Percentiles rank a stretch among this genome's conserved stretches.
These are phyloP conservation scores for Boletus insuetus DNA, from an alignment of 768 basidiomycete genomes.

Conservation along the genomic window DNA sequence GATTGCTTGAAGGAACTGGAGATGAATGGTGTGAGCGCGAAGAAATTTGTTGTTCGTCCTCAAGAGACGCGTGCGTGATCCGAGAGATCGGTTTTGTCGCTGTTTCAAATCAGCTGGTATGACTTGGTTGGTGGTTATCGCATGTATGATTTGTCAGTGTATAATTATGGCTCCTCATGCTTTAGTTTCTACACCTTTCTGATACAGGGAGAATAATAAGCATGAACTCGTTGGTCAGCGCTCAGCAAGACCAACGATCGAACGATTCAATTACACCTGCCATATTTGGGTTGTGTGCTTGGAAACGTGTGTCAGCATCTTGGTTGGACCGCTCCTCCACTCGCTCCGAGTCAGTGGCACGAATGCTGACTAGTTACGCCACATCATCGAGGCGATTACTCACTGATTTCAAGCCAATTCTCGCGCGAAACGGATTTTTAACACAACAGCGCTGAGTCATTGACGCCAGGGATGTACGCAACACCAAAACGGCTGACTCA, in stretches of 20 bases:
- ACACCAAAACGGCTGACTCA: not conserved
- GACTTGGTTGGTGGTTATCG: not conserved
- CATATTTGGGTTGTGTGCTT: not conserved
- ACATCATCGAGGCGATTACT: too few relatives aligned
- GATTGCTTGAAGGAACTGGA: slow-evolving; percentile 32
- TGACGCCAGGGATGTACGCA: too few relatives aligned
- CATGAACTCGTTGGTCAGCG: too few relatives aligned
- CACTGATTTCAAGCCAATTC: too few relatives aligned
- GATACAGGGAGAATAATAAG: too few relatives aligned
- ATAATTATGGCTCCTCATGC: not conserved
- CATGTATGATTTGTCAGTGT: not conserved
- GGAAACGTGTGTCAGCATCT: not conserved
- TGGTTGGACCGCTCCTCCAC: too few relatives aligned
- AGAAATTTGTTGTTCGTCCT: slow-evolving; percentile 36
- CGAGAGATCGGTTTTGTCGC: not conserved
- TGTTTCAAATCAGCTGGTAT: not conserved
- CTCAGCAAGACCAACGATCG: too few relatives aligned
- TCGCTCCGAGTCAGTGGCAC: too few relatives aligned
- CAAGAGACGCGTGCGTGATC: slow-evolving; percentile 7
- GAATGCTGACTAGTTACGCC: too few relatives aligned
- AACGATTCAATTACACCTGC: not conserved
- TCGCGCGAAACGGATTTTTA: too few relatives aligned
- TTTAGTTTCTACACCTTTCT: too few relatives aligned
- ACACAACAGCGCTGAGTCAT: too few relatives aligned
- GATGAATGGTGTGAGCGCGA: slow-evolving; percentile 33